These are phyloP conservation scores for Thielaviopsis cerberus DNA, from an alignment of 2,329 filamentous ascomycete genomes.

Conservation along the genomic window DNA sequence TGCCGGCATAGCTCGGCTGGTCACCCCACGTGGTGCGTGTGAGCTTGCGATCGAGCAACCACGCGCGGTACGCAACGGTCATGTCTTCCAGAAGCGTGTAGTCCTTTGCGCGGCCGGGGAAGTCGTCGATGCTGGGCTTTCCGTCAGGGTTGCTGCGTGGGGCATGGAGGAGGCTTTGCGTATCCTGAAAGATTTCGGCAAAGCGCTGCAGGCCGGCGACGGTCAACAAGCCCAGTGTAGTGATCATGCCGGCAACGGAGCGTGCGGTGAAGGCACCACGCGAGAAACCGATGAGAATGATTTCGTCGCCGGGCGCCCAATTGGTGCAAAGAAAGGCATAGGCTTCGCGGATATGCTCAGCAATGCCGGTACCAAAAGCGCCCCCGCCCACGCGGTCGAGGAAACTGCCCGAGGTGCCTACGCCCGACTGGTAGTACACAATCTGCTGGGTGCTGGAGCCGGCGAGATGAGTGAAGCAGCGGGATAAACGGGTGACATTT, in stretches of 20 bases:
- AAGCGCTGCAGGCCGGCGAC: conserved; percentile 35
- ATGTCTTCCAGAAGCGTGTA: conserved; percentile 16
- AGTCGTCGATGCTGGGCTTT: not conserved
- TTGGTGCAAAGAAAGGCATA: conserved; percentile 45
- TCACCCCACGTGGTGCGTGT: conserved; percentile 20
- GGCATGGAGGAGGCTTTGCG: conserved; percentile 30
- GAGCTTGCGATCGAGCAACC: conserved; percentile 25
- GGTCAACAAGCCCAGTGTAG: conserved; percentile 31
- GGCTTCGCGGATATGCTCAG: conserved; percentile 39
- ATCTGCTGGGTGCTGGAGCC: conserved; percentile 36
- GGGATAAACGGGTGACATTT: conserved; percentile 42
- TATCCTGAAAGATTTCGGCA: conserved; percentile 37
- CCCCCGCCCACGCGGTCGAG: conserved; percentile 35
- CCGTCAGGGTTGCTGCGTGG: conserved; percentile 24
- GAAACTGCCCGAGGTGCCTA: conserved; percentile 33
- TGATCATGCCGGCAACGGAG: conserved; percentile 36
- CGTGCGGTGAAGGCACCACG: conserved; percentile 39
- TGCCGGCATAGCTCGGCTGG: not conserved
- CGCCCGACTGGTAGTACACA: conserved; percentile 42
- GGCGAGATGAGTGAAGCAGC: conserved; percentile 33
- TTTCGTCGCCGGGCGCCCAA: conserved; percentile 38
- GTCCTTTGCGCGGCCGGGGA: not conserved
- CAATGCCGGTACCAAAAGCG: conserved; percentile 35
- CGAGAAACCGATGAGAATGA: conserved; percentile 38
- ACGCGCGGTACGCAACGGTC: conserved; percentile 24